Evolutionary conservation across 176 grass and related monocot species (phyloP).

Genomic region (Pontederia crassipes): DNA sequence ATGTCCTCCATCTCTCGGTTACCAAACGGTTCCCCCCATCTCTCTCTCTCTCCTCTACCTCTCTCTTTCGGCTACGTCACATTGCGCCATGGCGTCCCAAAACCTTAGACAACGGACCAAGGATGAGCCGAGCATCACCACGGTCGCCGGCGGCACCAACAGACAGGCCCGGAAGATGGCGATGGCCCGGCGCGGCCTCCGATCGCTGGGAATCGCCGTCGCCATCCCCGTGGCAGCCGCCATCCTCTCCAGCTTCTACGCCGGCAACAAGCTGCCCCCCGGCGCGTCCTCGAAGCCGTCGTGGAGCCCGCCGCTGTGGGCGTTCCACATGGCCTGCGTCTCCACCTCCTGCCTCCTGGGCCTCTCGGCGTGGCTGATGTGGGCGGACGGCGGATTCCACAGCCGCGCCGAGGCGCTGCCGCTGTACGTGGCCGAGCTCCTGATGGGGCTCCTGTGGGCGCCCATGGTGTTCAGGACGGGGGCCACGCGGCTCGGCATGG

Average conservation of each 20-base stretch:
- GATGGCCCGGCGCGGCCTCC: constrained; percentile 31
- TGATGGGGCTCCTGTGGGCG: constrained; percentile 28
- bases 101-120: constrained; percentile 37
- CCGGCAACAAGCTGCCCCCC: not conserved
- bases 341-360: constrained; percentile 39
- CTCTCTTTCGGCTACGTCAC: no score
- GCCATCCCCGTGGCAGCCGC: constrained; percentile 13
- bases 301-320: not conserved
- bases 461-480: constrained; percentile 34
- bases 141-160: not conserved
- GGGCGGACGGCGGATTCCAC: constrained; percentile 80
- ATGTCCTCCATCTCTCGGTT: no score
- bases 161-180: constrained; percentile 9
- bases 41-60: no score
- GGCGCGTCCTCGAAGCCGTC: not conserved
- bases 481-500: constrained; percentile 19
- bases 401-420: constrained; percentile 23
- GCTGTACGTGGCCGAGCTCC: constrained; percentile 37
- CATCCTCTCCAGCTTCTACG: constrained; percentile 4
- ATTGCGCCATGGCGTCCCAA: constrained; percentile 11
- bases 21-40: no score
- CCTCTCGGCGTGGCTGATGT: constrained; percentile 73
- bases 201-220: constrained; percentile 42
- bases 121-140: not conserved
- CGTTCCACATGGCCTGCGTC: constrained; percentile 47